Evolutionary conservation across 75 land plant genomes (phyloP).

Genomic region (Selaginella moellendorffii): DNA sequence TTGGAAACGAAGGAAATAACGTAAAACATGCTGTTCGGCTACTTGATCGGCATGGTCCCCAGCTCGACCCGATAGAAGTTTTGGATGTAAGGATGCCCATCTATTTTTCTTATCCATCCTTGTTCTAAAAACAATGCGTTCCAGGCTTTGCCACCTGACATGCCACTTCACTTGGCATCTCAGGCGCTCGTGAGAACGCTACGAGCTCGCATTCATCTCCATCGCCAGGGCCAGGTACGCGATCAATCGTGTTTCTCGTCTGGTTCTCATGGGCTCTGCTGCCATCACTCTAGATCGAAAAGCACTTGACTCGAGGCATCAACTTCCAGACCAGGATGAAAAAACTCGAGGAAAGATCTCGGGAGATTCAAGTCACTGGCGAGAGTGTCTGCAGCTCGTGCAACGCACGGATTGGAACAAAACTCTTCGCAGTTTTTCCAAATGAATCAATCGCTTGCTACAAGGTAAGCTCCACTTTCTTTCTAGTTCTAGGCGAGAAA

Average conservation of each 20-base stretch:
- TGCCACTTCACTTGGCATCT: conserved; percentile 90
- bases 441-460: conserved; percentile 84
- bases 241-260: neutral
- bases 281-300: conserved; percentile 43
- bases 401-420: conserved; percentile 83
- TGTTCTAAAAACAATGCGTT: conserved; percentile 5
- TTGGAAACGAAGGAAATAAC: neutral
- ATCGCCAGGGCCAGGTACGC: conserved; percentile 88
- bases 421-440: conserved; percentile 92
- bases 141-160: conserved; percentile 77
- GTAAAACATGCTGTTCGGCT: conserved; percentile 41
- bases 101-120: neutral
- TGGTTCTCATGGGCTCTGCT: neutral
- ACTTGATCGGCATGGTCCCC: conserved; percentile 87
- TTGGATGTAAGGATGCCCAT: conserved; percentile 45
- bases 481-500: neutral
- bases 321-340: conserved; percentile 62
- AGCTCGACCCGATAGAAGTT: conserved; percentile 84
- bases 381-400: conserved; percentile 83
- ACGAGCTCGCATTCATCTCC: conserved; percentile 76
- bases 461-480: conserved; percentile 50
- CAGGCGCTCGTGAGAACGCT: conserved; percentile 73
- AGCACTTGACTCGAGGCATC: conserved; percentile 47
- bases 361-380: conserved; percentile 73
- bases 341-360: conserved; percentile 72